These are phyloP conservation scores for Phytopythium boreale DNA, from an alignment of 352 stramenopile species.

Conservation along the genomic window DNA sequence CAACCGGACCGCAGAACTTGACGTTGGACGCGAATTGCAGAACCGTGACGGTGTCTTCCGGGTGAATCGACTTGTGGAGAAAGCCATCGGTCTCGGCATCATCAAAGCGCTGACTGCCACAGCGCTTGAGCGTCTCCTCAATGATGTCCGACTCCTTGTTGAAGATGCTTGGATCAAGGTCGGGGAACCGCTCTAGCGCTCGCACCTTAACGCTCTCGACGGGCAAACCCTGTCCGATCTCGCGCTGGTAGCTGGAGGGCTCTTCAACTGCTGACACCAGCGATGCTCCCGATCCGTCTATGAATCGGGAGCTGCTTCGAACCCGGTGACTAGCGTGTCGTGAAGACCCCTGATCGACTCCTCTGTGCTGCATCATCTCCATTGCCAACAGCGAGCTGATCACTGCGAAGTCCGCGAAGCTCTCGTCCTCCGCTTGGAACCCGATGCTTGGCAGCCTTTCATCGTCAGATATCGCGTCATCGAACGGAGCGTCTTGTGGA, in stretches of 20 bases:
- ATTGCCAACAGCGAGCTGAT: slow-evolving; percentile 38
- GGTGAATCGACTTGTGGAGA: neutral
- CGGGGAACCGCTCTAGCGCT: slow-evolving; percentile 47
- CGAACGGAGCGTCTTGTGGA: slow-evolving; percentile 16
- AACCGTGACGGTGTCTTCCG: slow-evolving; percentile 35
- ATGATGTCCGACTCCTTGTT: slow-evolving; percentile 31
- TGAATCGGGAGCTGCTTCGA: neutral
- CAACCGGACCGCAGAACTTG: slow-evolving; percentile 51
- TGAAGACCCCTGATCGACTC: too few species aligned
- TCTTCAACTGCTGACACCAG: neutral
- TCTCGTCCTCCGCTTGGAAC: slow-evolving; percentile 17
- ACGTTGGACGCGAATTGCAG: slow-evolving; percentile 42
- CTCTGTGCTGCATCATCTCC: slow-evolving; percentile 18
- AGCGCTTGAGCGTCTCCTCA: slow-evolving; percentile 29
- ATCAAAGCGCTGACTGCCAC: slow-evolving; percentile 20
- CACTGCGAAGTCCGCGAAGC: slow-evolving; percentile 34
- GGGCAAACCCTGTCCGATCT: slow-evolving; percentile 49
- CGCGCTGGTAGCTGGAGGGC: slow-evolving; percentile 30
- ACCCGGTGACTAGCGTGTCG: neutral
- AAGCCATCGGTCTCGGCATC: neutral
- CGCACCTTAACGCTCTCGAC: slow-evolving; percentile 55
- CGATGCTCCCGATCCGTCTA: neutral
- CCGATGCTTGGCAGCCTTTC: neutral
- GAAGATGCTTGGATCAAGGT: slow-evolving; percentile 46
- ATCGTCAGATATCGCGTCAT: slow-evolving; percentile 11